These are phyloP conservation scores for Thermochaetoides dissita DNA, from an alignment of 2,329 filamentous ascomycete genomes.

Conservation along the genomic window DNA sequence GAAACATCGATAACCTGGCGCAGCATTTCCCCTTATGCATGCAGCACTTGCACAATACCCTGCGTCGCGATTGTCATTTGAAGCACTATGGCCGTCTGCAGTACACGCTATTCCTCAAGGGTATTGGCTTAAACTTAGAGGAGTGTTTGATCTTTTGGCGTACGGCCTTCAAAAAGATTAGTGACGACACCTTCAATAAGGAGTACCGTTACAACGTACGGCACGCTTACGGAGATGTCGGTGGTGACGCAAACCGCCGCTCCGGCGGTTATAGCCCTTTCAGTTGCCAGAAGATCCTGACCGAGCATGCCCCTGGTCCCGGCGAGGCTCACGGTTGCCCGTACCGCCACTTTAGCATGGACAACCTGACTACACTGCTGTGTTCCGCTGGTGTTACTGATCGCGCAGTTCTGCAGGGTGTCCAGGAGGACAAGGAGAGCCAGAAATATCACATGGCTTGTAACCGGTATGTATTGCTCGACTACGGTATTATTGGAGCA, in stretches of 20 bases:
- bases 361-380: conserved; percentile 68
- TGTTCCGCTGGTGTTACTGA: conserved; percentile 71
- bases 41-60: conserved; percentile 73
- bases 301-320: conserved; percentile 70
- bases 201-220: conserved; percentile 95
- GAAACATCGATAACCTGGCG: conserved; percentile 65
- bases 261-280: conserved; percentile 81
- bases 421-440: conserved; percentile 79
- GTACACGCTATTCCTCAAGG: conserved; percentile 93
- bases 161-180: conserved; percentile 67
- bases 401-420: conserved; percentile 59
- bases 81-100: conserved; percentile 90
- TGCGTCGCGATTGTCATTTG: conserved; percentile 77
- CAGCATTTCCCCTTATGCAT: conserved; percentile 86
- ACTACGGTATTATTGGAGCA: not conserved
- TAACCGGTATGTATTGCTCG: conserved; percentile 48
- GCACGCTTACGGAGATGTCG: conserved; percentile 90
- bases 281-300: conserved; percentile 89
- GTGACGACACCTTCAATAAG: conserved; percentile 92
- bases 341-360: conserved; percentile 78
- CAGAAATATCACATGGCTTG: conserved; percentile 90
- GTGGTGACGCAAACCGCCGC: conserved; percentile 76
- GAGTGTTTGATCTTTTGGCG: conserved; percentile 91
- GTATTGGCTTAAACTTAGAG: conserved; percentile 81
- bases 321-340: conserved; percentile 94